Evolutionary conservation across 768 basidiomycete species (phyloP), one percentile per base, ranked within the genome.

Genomic region (Xanthoconium stramineum): DNA sequence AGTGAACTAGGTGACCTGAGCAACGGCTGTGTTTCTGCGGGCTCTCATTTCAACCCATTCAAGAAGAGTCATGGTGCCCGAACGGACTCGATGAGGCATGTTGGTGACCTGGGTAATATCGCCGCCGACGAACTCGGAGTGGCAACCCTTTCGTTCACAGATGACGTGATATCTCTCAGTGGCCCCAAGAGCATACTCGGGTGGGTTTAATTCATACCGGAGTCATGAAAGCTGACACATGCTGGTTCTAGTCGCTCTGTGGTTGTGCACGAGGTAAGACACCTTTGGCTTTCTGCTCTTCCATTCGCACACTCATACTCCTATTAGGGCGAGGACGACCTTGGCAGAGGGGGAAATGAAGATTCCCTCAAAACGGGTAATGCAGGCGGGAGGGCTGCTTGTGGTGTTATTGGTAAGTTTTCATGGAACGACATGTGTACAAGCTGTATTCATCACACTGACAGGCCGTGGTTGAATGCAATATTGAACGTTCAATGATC

Each of bases 301-400:
- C 51, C 61, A 17, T 46, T 57, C 59, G 46, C 57, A 50, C 50
- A 43, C 46, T 50, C 32, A 56, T 30, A 38, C 40, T 46, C 48
- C 47, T 53, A 38, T 59, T 24, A 85, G 85, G 88, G 89, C 5
- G 80, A 81, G 17, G 91, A 94, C 65, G 91, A 94, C 64, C 78
- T 92, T 48, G 91, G 90, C n/a, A 75, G 72, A 57, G 88, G 89
- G 15, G 76, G 74, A 40, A 78, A 86, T 63, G 75, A 80, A 30
- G 89, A 90, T 60, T 88, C 86, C 20, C 74, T 85, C 53, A 89
- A 82, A 68, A 92, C 89, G 4, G 91, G 91, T 10, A 89, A 92
- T 65, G 86, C 91, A 15, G 86, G 87, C 12, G 83, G 76, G 32
- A 78, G 89, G 54, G 79, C 82, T n/a, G 90, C 91, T 13, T 93